Conservation (phyloP, 495 filamentous ascomycete species). For the Hyphodiscus hymeniophilus region DNA sequence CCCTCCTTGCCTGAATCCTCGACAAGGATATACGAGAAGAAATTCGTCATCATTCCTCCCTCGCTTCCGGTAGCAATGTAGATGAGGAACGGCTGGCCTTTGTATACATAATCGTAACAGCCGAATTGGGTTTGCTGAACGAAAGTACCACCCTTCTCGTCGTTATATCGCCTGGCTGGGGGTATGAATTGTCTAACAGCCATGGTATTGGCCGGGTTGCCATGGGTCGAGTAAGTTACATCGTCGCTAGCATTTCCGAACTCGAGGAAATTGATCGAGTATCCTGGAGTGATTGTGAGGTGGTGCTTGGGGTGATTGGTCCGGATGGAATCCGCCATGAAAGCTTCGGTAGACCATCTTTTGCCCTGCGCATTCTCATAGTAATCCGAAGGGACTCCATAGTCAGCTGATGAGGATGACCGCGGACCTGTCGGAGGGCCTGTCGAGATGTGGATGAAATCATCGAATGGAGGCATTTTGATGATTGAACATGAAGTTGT, state of each 20-base stretch:
- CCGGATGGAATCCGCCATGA: constrained; percentile 40
- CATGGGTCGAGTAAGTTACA: constrained; percentile 19
- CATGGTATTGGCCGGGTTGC: constrained; percentile 23
- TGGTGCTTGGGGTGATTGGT: constrained; percentile 42
- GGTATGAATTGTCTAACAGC: constrained; percentile 37
- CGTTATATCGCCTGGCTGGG: constrained; percentile 41
- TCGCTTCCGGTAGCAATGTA: constrained; percentile 45
- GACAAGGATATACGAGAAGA: constrained; percentile 43
- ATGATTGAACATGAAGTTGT: background rate
- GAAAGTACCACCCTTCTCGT: constrained; percentile 32
- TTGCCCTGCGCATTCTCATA: constrained; percentile 32
- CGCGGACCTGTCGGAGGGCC: background rate
- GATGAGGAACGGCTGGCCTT: constrained; percentile 40
- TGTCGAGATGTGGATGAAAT: constrained; percentile 21
- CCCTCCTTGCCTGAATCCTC: constrained; percentile 5
- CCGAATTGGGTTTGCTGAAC: constrained; percentile 37
- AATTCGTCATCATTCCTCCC: constrained; percentile 27
- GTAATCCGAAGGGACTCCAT: constrained; percentile 8
- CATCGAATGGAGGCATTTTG: constrained; percentile 13
- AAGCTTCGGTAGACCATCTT: constrained; percentile 42
- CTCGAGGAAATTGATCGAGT: constrained; percentile 33
- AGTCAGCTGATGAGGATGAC: background rate
- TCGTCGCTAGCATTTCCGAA: constrained; percentile 41
- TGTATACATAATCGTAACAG: constrained; percentile 44
- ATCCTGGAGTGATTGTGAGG: constrained; percentile 32